These are phyloP conservation scores for Tilletia setariae DNA, from an alignment of 1,284 basidiomycete species.

Conservation along the genomic window DNA sequence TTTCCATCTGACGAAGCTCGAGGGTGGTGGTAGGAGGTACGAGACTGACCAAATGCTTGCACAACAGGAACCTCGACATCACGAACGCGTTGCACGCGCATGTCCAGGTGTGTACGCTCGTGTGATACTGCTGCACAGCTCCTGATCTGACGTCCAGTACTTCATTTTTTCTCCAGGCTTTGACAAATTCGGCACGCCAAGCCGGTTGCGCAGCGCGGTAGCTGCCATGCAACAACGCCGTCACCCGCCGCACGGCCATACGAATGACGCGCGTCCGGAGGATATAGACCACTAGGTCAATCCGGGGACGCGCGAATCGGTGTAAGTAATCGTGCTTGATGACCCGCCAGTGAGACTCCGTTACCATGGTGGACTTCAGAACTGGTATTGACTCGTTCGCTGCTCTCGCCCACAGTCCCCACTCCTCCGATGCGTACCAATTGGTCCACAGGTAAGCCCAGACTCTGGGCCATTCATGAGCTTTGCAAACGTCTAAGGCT, in stretches of 20 bases:
- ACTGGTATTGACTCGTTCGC: conserved; percentile 2
- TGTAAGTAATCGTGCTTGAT: conserved; percentile 10
- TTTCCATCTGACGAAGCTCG: not conserved
- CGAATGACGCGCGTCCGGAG: not conserved
- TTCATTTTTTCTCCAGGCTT: not conserved
- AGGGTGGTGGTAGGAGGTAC: not conserved
- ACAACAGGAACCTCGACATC: not conserved
- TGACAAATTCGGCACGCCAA: not conserved
- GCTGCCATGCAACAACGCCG: not conserved
- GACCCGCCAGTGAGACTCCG: not conserved
- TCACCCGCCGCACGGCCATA: not conserved
- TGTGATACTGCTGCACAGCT: not conserved
- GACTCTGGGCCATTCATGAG: not conserved
- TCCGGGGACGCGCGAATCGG: not conserved
- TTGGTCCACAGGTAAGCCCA: conserved; percentile 4
- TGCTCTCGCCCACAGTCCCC: not conserved
- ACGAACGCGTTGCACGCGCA: not conserved
- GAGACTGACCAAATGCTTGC: not conserved
- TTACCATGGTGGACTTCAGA: conserved; percentile 3
- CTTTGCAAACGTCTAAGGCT: not conserved
- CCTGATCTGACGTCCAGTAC: not conserved
- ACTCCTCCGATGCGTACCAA: not conserved
- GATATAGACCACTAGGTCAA: not conserved
- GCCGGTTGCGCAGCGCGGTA: not conserved
- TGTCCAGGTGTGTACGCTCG: not conserved